Evolutionary conservation across 2,329 filamentous ascomycete genomes (phyloP).

Genomic region (Diaporthe aspalathi): DNA sequence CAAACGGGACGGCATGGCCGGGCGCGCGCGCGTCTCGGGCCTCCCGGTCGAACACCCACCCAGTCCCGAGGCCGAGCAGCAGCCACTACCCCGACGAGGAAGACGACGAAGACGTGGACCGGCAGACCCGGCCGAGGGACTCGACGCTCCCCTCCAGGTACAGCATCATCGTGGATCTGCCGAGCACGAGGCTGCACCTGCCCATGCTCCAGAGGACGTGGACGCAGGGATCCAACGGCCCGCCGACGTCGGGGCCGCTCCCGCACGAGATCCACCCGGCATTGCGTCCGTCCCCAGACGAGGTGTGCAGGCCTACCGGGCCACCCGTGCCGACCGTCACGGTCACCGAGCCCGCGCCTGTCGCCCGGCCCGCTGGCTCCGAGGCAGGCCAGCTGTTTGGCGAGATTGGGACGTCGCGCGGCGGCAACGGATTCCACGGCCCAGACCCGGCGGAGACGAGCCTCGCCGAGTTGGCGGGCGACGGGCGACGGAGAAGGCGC

Average conservation of each 20-base stretch:
- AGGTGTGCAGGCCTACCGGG: slow-evolving; percentile 12
- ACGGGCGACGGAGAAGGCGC: slow-evolving; percentile 51
- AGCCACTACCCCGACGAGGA: slow-evolving; percentile 44
- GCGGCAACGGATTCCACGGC: slow-evolving; percentile 49
- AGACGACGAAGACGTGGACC: slow-evolving; percentile 49
- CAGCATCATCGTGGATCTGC: slow-evolving; percentile 44
- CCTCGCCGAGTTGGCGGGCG: slow-evolving; percentile 57
- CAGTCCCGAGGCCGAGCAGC: slow-evolving; percentile 43
- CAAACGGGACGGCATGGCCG: slow-evolving; percentile 35
- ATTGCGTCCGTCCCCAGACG: slow-evolving; percentile 4
- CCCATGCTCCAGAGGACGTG: slow-evolving; percentile 55
- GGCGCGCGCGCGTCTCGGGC: slow-evolving; percentile 19
- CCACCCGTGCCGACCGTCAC: slow-evolving; percentile 5
- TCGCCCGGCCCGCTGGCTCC: slow-evolving; percentile 20
- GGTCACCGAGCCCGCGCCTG: slow-evolving; percentile 30
- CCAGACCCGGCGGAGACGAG: slow-evolving; percentile 62
- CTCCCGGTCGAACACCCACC: slow-evolving; percentile 33
- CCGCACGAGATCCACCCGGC: slow-evolving; percentile 31
- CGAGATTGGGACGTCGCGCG: background rate
- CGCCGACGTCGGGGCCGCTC: slow-evolving; percentile 42
- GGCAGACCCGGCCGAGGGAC: slow-evolving; percentile 61
- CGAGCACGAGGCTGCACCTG: slow-evolving; percentile 55
- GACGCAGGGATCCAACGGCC: slow-evolving; percentile 51
- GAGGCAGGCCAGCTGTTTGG: slow-evolving; percentile 39
- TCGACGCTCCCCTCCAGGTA: slow-evolving; percentile 49